A percentile compares a stretch with the other conserved stretches of the same genome.
These are phyloP conservation scores for Rhodotorula sp. DNA, from an alignment of 1,284 basidiomycete genomes.

Conservation along the genomic window DNA sequence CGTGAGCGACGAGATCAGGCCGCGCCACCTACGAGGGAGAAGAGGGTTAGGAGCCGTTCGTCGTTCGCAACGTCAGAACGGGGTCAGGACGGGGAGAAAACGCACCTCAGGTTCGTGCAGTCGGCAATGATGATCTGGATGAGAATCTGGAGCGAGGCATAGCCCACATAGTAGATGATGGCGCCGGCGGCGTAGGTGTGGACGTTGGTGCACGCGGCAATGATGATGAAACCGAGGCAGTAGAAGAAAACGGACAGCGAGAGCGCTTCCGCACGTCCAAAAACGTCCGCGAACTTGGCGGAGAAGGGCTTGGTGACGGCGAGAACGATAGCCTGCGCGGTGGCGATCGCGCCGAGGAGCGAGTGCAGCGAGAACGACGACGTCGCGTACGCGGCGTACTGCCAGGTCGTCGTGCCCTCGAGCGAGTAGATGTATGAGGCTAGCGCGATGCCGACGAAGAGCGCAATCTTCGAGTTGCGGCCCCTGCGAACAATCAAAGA, in stretches of 20 bases:
- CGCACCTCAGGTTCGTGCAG: slow-evolving; percentile 66
- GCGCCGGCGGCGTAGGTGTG: slow-evolving; percentile 10
- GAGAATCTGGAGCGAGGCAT: slow-evolving; percentile 67
- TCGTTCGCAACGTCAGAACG: no score
- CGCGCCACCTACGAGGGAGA: neutral
- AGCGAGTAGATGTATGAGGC: slow-evolving; percentile 68
- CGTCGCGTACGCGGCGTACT: slow-evolving; percentile 58
- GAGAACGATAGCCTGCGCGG: slow-evolving; percentile 54
- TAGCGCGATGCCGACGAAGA: slow-evolving; percentile 56
- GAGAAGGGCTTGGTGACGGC: slow-evolving; percentile 75
- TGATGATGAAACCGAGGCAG: slow-evolving; percentile 62
- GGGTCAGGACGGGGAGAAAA: slow-evolving; percentile 58
- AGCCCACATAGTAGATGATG: slow-evolving; percentile 45
- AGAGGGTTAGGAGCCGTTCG: no score
- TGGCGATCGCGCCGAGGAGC: slow-evolving; percentile 33
- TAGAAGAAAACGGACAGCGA: slow-evolving; percentile 59
- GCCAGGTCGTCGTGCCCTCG: slow-evolving; percentile 60
- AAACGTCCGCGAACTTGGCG: slow-evolving; percentile 73
- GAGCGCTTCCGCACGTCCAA: slow-evolving; percentile 61
- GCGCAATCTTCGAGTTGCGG: slow-evolving; percentile 29
- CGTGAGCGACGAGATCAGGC: slow-evolving; percentile 64
- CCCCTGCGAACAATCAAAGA: slow-evolving; percentile 22
- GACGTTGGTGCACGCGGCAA: slow-evolving; percentile 62
- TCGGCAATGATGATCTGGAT: slow-evolving; percentile 64
- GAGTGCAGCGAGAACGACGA: slow-evolving; percentile 28